Percentiles rank a stretch among this genome's conserved stretches.
Evolutionary conservation across 1,139 yeast species (phyloP).

Genomic region (Hanseniaspora gamundiae): DNA sequence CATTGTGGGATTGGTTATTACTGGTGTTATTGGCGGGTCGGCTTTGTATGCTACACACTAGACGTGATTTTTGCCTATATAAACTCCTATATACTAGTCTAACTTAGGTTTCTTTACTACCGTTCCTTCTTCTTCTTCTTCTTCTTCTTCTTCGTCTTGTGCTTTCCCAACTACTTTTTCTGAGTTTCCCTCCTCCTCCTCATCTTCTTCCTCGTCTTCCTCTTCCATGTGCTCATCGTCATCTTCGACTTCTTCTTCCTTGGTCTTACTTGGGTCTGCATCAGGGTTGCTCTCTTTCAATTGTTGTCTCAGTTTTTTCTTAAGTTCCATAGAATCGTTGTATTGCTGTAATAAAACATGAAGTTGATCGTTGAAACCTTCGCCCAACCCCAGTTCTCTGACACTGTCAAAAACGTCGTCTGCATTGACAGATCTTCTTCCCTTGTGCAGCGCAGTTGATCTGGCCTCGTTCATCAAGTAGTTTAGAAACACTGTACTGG

Average conservation of each 20-base stretch:
- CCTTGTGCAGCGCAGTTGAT: slow-evolving; percentile 36
- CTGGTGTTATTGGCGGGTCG: slow-evolving; percentile 2
- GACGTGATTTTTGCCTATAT: not conserved
- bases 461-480: slow-evolving; percentile 55
- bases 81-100: not conserved
- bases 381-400: slow-evolving; percentile 39
- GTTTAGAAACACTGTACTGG: slow-evolving; percentile 64
- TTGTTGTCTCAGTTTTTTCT: slow-evolving; percentile 17
- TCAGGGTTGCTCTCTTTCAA: slow-evolving; percentile 16
- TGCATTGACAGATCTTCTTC: slow-evolving; percentile 50
- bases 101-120: not conserved
- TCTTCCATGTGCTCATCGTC: slow-evolving; percentile 1
- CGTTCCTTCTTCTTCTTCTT: slow-evolving; percentile 1
- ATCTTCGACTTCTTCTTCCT: slow-evolving; percentile 12
- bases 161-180: slow-evolving; percentile 3
- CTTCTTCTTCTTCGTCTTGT: slow-evolving; percentile 4
- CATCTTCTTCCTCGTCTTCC: not conserved
- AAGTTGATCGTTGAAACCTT: slow-evolving; percentile 25
- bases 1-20: slow-evolving; percentile 21
- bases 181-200: not conserved
- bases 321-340: slow-evolving; percentile 17
- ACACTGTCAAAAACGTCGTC: slow-evolving; percentile 54
- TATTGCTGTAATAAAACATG: slow-evolving; percentile 20
- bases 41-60: not conserved
- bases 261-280: slow-evolving; percentile 12